Base-by-base conservation (phyloP, 2,329 filamentous ascomycete species). In the Graphiopsis chlorocephala region DNA sequence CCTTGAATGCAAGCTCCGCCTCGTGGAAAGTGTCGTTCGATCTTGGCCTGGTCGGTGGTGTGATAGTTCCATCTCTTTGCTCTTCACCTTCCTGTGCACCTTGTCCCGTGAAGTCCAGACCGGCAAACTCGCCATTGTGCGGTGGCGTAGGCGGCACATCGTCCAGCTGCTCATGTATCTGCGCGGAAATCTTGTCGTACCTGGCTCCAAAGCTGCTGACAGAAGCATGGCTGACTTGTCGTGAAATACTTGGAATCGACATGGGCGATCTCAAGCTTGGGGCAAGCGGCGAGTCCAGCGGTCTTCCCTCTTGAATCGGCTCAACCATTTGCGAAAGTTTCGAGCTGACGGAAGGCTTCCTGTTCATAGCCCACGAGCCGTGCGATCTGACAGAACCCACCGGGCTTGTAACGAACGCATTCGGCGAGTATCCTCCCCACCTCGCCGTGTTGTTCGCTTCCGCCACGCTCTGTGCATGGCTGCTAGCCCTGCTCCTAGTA, bases 381-480 rank as follows among this genome's bases (percentile, higher is more conserved):
- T 65, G 68, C 4, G 85, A 86, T 28, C 75, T 72, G 33, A 90
- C 75, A 3, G 89, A 90, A 38, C 86, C 83, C 50, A 81, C 84
- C 0, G 89, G 88, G 48, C 88, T 90, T 78, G 89, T 87, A 67
- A 91, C 79, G 76, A 86, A 90, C 23, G 83, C 88, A 42, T 81
- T 85, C 1, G 89, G 88, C 26, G 88, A 90, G 76, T 90, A 91
- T 31, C 88, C 89, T 29, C 89, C 88, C 74, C 86, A 84, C 57
- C 89, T 83, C 14, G 89, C 89, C 67, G 78, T 86, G 73, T 91
- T 91, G 38, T 88, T 84, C 63, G 90, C 88, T 60, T 91, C 82
- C 66, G 91, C 90, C n/a, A 89, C 90, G 68, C 80, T 83, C 60
- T 53, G 20, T 77, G 71, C 65, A 78, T 23, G 84, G 87, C 90